Conservation (phyloP, 306 rosid species). For the Datisca glomerata region DNA sequence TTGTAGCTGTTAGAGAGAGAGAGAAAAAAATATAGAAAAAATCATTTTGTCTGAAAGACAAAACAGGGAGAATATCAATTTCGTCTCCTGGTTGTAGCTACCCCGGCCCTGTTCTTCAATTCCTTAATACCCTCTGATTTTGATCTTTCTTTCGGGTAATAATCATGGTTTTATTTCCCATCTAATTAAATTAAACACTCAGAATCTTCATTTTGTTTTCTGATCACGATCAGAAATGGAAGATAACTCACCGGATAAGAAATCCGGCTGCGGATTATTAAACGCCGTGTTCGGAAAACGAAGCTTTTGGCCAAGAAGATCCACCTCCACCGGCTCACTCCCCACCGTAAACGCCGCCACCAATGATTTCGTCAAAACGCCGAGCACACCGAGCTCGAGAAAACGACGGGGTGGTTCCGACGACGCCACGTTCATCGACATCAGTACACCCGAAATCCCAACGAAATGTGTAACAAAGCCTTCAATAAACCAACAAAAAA, state of each 20-base stretch:
- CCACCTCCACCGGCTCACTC: constrained; percentile 22
- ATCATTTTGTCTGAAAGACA: no score
- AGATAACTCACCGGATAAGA: constrained; percentile 40
- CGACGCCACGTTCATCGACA: constrained; percentile 8
- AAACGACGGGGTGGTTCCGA: constrained; percentile 27
- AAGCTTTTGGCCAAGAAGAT: constrained; percentile 21
- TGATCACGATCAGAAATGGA: constrained; percentile 42
- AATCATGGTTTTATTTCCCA: background rate
- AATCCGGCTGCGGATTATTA: constrained; percentile 57
- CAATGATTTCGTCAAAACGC: constrained; percentile 19
- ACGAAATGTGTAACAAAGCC: constrained; percentile 6
- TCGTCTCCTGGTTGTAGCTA: background rate
- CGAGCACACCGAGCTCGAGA: constrained; percentile 23
- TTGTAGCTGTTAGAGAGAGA: no score
- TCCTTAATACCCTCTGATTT: no score
- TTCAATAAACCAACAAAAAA: constrained; percentile 5
- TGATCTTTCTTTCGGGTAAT: no score
- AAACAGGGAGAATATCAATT: background rate
- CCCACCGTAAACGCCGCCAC: background rate
- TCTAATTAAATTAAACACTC: no score
- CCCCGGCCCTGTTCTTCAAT: background rate
- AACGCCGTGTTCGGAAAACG: constrained; percentile 48
- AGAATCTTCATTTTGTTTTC: no score
- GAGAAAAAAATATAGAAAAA: no score
- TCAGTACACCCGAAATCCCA: background rate